Evolutionary conservation across 176 grass and related monocot genomes (phyloP).

Genomic region (Aegilops bicornis): DNA sequence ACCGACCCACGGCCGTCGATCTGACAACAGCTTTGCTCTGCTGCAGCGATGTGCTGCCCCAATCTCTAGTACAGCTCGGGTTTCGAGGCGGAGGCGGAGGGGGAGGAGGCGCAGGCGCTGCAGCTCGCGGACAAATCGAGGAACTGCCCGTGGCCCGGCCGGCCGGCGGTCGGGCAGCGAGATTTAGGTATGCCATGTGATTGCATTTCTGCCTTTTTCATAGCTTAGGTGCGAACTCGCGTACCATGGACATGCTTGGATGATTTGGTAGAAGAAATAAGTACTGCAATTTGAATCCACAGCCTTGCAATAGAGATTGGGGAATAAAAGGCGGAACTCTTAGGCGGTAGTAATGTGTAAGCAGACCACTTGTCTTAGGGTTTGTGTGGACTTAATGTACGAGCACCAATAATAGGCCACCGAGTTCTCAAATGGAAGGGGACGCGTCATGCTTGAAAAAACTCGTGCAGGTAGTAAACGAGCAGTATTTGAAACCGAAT

Average conservation of each 20-base stretch:
- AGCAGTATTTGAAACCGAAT: not conserved
- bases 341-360: not conserved
- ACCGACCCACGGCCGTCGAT: not conserved
- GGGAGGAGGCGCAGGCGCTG: not conserved
- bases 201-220: not conserved
- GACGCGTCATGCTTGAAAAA: not conserved
- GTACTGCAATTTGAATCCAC: not conserved
- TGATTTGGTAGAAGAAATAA: not conserved
- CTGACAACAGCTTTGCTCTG: not conserved
- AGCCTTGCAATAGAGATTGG: not conserved
- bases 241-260: not conserved
- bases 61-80: not conserved
- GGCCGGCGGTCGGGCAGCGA: not conserved
- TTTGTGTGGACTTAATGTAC: not conserved
- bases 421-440: not conserved
- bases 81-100: not conserved
- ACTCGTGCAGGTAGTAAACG: not conserved
- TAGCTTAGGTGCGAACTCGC: not conserved
- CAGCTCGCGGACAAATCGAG: not conserved
- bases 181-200: not conserved
- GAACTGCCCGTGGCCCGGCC: not conserved
- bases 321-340: not conserved
- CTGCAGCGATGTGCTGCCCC: not conserved
- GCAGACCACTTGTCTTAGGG: not conserved
- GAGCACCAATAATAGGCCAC: not conserved